Conservation (phyloP, 257 asterid genomes). For the Solanum paucissectum region DNA sequence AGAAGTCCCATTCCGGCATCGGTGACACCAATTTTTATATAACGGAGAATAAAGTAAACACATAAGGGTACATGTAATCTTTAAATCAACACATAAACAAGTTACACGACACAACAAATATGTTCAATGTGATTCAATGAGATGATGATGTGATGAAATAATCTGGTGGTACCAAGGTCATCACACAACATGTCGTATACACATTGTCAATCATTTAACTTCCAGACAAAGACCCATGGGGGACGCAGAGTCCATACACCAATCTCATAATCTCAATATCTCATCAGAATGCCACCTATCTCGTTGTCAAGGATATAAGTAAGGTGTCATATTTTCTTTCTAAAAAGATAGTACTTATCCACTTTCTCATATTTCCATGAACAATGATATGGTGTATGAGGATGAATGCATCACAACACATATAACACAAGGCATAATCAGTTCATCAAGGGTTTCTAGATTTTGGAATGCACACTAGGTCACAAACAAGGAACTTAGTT, state of each 20-base stretch:
- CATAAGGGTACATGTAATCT: no score
- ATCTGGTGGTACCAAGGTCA: no score
- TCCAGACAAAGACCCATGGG: neutral
- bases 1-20: neutral
- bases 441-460: neutral
- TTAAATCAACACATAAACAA: no score
- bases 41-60: neutral
- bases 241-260: no score
- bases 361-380: neutral
- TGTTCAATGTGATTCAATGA: neutral
- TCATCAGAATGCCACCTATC: neutral
- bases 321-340: neutral
- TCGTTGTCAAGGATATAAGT: no score
- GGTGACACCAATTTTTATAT: no score
- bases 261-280: neutral
- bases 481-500: neutral
- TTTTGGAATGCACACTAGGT: neutral
- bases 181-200: no score
- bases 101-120: no score
- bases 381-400: neutral
- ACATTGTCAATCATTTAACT: neutral
- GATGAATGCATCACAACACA: neutral
- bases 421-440: no score
- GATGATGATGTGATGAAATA: no score
- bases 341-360: no score